phyloP scores from a whole-genome alignment of 768 basidiomycete species.

The Rhizopogon rudus region DNA sequence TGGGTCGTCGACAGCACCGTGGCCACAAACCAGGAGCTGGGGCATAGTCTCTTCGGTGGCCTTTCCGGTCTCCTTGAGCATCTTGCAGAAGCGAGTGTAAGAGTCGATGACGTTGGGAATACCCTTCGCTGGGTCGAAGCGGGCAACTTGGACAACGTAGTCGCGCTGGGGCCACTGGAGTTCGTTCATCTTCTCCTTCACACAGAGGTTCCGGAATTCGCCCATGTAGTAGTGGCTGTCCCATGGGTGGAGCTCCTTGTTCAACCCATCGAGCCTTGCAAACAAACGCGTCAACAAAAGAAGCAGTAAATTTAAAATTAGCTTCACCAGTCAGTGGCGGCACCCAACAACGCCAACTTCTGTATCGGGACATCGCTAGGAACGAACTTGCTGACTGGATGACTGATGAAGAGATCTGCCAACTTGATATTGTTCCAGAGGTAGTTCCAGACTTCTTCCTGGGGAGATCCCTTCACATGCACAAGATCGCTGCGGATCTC shows the following conservation, averaged over 20 bases:
- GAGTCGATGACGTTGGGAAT: constrained; percentile 83
- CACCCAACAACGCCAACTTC: constrained; percentile 70
- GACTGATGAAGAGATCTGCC: constrained; percentile 89
- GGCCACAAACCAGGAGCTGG: constrained; percentile 81
- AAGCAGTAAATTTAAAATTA: constrained; percentile 3
- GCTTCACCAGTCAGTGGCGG: constrained; percentile 76
- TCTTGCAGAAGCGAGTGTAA: constrained; percentile 75
- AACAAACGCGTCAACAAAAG: constrained; percentile 3
- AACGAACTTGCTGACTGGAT: constrained; percentile 93
- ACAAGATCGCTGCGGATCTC: constrained; percentile 89
- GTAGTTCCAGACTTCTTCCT: constrained; percentile 92
- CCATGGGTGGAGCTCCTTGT: constrained; percentile 81
- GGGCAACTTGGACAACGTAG: constrained; percentile 89
- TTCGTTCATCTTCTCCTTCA: constrained; percentile 76
- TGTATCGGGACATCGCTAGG: constrained; percentile 75
- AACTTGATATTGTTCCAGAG: constrained; percentile 90
- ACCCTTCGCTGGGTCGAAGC: constrained; percentile 88
- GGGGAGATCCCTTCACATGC: constrained; percentile 75
- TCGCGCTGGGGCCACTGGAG: constrained; percentile 77
- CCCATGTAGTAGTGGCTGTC: constrained; percentile 88
- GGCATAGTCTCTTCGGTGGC: constrained; percentile 50
- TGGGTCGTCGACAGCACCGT: constrained; percentile 92
- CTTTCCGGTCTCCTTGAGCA: constrained; percentile 43
- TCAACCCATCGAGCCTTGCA: constrained; percentile 83
- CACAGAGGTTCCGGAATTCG: constrained; percentile 74